A percentile compares a stretch with the other conserved stretches of the same genome.
Conservation (phyloP, 2,329 filamentous ascomycete genomes). For the Zasmidium angulare region DNA sequence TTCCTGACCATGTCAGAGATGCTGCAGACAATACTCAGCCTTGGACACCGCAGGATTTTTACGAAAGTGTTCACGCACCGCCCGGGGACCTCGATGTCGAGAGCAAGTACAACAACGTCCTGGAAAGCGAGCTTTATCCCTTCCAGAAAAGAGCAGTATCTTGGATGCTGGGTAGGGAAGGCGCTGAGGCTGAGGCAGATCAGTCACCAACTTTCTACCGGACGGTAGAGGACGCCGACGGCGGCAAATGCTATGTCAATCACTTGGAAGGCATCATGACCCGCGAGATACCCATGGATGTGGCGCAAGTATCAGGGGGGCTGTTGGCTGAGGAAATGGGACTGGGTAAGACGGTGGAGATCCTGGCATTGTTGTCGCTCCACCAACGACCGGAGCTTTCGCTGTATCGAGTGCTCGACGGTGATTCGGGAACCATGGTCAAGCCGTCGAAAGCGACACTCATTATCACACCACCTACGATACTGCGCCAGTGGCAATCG, state of each 20-base stretch:
- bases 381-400: conserved; percentile 50
- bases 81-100: conserved; percentile 36
- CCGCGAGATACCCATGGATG: conserved; percentile 36
- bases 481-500: conserved; percentile 63
- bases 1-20: conserved; percentile 23
- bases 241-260: conserved; percentile 57
- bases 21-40: conserved; percentile 22
- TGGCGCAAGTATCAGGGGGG: conserved; percentile 55
- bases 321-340: conserved; percentile 83
- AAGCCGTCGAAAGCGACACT: conserved; percentile 57
- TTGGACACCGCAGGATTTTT: conserved; percentile 62
- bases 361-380: conserved; percentile 67
- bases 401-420: conserved; percentile 32
- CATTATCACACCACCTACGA: conserved; percentile 62
- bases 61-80: conserved; percentile 67
- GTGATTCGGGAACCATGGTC: conserved; percentile 46
- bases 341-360: conserved; percentile 75
- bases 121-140: conserved; percentile 57
- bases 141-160: conserved; percentile 70
- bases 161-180: conserved; percentile 70
- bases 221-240: conserved; percentile 46
- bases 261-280: conserved; percentile 60
- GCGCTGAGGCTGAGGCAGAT: conserved; percentile 26
- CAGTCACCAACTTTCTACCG: conserved; percentile 15
- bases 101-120: conserved; percentile 18